Evolutionary conservation across 495 filamentous ascomycete genomes (phyloP).

Genomic region (Usnea hakonensis): DNA sequence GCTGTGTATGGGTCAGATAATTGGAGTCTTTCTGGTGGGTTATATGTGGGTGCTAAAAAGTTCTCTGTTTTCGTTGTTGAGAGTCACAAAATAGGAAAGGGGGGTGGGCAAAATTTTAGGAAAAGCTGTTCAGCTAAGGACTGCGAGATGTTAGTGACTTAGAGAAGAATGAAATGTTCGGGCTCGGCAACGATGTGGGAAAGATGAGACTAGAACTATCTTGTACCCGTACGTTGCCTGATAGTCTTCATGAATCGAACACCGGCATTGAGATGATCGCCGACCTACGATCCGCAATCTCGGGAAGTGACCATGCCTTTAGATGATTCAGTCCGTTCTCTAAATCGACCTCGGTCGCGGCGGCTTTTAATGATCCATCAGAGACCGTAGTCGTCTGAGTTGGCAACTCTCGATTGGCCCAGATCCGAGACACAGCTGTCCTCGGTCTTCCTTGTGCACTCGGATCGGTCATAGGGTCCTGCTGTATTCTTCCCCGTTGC

Average conservation of each 20-base stretch:
- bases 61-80: too few species aligned
- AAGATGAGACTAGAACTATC: too few species aligned
- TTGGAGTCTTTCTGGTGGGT: too few species aligned
- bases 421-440: background rate
- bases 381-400: background rate
- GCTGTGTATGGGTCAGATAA: too few species aligned
- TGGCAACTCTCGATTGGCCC: background rate
- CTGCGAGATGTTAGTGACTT: too few species aligned
- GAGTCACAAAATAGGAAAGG: too few species aligned
- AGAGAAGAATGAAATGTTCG: too few species aligned
- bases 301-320: conserved; percentile 7
- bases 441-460: background rate
- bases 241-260: background rate
- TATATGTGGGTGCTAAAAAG: too few species aligned
- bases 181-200: too few species aligned
- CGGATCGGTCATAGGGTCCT: background rate
- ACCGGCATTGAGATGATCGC: background rate
- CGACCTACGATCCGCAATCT: conserved; percentile 5
- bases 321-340: background rate
- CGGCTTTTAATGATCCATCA: background rate
- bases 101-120: too few species aligned
- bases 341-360: background rate
- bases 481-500: background rate
- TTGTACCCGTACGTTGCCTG: too few species aligned
- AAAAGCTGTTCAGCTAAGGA: too few species aligned